These are phyloP conservation scores for Panicum virgatum DNA, from an alignment of 202 grass and related monocot species.

Conservation along the genomic window DNA sequence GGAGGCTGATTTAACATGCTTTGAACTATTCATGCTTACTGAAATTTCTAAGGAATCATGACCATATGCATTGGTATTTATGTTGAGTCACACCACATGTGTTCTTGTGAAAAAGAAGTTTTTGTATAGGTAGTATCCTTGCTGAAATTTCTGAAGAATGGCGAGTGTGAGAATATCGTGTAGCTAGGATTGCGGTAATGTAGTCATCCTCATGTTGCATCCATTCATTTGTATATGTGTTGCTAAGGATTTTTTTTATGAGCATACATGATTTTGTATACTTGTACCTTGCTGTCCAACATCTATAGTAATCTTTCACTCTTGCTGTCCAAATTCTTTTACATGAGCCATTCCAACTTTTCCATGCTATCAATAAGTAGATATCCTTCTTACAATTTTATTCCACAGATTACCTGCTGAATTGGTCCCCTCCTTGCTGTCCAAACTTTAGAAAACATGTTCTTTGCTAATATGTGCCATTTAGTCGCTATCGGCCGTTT, in stretches of 20 bases:
- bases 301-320: not conserved
- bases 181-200: not conserved
- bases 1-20: too few species aligned
- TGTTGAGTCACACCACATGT: too few species aligned
- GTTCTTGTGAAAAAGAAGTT: too few species aligned
- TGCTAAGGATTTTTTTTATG: not conserved
- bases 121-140: not conserved
- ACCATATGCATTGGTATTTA: too few species aligned
- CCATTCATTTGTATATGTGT: not conserved
- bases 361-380: not conserved
- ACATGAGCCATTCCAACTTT: not conserved
- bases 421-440: not conserved
- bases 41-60: too few species aligned
- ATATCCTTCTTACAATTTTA: not conserved
- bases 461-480: not conserved
- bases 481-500: not conserved
- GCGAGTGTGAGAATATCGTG: not conserved
- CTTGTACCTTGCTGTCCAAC: not conserved
- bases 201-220: not conserved
- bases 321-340: not conserved
- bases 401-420: not conserved
- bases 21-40: too few species aligned
- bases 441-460: not conserved
- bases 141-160: not conserved
- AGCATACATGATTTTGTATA: not conserved